These are phyloP conservation scores for Gynandropsis gynandra DNA, from an alignment of 345 rosid species.

Conservation along the genomic window DNA sequence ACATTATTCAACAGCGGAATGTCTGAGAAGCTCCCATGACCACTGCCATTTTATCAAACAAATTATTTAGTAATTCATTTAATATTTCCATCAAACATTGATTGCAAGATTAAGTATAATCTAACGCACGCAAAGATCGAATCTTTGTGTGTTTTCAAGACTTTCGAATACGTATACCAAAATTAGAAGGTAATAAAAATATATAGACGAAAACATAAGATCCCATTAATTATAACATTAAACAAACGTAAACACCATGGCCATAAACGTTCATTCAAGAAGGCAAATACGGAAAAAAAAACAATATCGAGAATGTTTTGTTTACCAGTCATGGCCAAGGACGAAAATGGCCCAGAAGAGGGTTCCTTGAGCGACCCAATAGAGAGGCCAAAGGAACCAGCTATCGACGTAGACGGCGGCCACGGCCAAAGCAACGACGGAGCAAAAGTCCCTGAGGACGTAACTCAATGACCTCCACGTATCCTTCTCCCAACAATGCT, in stretches of 20 bases:
- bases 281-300: too few species aligned
- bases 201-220: not conserved
- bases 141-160: too few species aligned
- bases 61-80: constrained; percentile 16
- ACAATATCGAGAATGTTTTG: too few species aligned
- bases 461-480: constrained; percentile 62
- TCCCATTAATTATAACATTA: too few species aligned
- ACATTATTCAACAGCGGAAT: constrained; percentile 46
- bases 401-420: constrained; percentile 41
- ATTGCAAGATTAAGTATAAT: constrained; percentile 3
- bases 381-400: constrained; percentile 59
- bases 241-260: too few species aligned
- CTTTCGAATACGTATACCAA: too few species aligned
- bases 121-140: too few species aligned
- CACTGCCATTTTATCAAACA: constrained; percentile 48
- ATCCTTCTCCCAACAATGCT: constrained; percentile 68
- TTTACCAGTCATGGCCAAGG: constrained; percentile 85
- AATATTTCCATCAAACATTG: constrained; percentile 4
- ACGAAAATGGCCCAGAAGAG: constrained; percentile 87
- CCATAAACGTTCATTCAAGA: too few species aligned
- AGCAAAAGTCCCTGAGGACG: constrained; percentile 50
- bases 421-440: constrained; percentile 38
- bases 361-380: constrained; percentile 76
- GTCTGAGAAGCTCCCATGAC: constrained; percentile 78
- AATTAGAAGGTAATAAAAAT: not conserved